A percentile compares a stretch with the other conserved stretches of the same genome.
Conservation (phyloP, 352 stramenopile genomes). For the Globisporangium nagaii region DNA sequence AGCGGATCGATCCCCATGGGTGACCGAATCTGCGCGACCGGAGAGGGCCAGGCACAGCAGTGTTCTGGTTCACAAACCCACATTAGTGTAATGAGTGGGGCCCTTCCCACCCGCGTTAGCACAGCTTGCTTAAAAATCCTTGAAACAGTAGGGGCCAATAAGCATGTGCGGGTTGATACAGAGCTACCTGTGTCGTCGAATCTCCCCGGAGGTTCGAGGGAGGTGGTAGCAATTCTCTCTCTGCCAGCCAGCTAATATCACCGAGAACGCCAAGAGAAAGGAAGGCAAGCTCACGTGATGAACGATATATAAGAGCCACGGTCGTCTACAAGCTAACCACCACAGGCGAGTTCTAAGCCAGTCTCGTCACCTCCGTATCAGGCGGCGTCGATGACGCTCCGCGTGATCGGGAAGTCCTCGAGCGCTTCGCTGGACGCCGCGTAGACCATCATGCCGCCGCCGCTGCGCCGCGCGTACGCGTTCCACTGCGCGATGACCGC, state of each 20-base stretch:
- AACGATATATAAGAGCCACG: background rate
- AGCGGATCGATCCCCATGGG: background rate
- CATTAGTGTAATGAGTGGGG: too few relatives aligned
- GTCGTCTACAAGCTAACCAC: too few relatives aligned
- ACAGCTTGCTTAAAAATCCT: too few relatives aligned
- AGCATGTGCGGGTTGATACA: too few relatives aligned
- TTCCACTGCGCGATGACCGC: conserved; percentile 52
- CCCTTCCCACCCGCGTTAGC: too few relatives aligned
- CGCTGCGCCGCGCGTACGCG: conserved; percentile 22
- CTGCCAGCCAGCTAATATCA: too few relatives aligned
- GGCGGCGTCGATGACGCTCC: conserved; percentile 30
- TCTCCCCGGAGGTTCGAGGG: too few relatives aligned
- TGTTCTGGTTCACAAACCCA: background rate
- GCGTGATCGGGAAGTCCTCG: conserved; percentile 43
- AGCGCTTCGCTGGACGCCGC: conserved; percentile 46
- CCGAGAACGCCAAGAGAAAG: too few relatives aligned
- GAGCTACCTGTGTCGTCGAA: too few relatives aligned
- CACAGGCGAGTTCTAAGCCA: background rate
- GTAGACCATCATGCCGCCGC: conserved; percentile 78
- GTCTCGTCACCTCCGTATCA: background rate
- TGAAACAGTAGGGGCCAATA: too few relatives aligned
- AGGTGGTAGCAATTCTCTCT: too few relatives aligned
- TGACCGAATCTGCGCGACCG: background rate
- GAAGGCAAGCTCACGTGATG: background rate
- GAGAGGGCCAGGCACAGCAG: background rate